Percentiles rank a stretch among this genome's conserved stretches.
phyloP scores from a whole-genome alignment of 83 land plant species.

The Diphasiastrum complanatum region DNA sequence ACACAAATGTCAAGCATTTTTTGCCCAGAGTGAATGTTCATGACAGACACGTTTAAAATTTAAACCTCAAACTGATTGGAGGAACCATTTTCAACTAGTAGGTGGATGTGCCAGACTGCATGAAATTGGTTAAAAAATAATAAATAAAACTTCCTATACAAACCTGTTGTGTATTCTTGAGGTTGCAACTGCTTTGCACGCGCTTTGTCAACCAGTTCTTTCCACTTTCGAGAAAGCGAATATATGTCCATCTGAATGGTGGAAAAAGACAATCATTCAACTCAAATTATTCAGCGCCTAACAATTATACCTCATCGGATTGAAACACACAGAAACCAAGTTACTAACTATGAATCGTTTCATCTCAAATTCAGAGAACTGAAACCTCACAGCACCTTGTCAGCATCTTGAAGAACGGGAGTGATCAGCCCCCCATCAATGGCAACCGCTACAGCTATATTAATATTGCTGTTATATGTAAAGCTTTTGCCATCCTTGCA shows the following conservation, averaged over 20 bases:
- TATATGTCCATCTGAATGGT: slow-evolving; percentile 72
- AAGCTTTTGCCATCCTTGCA: slow-evolving; percentile 96
- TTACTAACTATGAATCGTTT: too few relatives aligned
- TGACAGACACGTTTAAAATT: too few relatives aligned
- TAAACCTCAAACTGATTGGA: too few relatives aligned
- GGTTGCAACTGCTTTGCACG: slow-evolving; percentile 95
- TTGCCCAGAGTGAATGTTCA: too few relatives aligned
- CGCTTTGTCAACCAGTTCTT: slow-evolving; percentile 92
- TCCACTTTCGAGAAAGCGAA: slow-evolving; percentile 88
- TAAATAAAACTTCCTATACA: neutral
- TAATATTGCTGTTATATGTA: slow-evolving; percentile 75
- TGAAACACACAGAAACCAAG: too few relatives aligned
- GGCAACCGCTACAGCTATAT: slow-evolving; percentile 96
- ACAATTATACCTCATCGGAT: too few relatives aligned
- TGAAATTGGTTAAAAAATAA: neutral
- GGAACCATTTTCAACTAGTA: too few relatives aligned
- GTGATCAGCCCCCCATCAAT: slow-evolving; percentile 95
- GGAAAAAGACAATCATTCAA: neutral
- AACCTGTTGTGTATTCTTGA: slow-evolving; percentile 81
- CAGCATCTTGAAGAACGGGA: slow-evolving; percentile 93
- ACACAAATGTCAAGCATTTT: too few relatives aligned
- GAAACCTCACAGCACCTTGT: too few relatives aligned
- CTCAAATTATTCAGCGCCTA: too few relatives aligned
- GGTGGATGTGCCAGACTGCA: too few relatives aligned
- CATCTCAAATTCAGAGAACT: too few relatives aligned